Evolutionary conservation across 192 early-diverging fungal genomes (phyloP), one percentile per base, ranked within the genome.

Genomic region (Entomortierella lignicola): DNA sequence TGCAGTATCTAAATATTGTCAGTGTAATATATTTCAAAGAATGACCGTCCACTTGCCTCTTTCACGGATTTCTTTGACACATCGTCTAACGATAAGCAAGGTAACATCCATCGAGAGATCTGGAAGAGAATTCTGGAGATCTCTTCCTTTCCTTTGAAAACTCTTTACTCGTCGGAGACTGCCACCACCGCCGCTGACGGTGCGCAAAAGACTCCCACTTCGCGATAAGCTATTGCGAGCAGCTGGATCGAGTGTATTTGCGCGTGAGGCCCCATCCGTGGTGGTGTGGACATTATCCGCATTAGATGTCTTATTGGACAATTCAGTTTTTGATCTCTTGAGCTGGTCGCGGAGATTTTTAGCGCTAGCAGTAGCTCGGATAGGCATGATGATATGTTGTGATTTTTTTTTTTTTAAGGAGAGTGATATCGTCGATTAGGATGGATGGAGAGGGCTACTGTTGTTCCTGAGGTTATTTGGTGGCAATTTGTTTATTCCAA

Each of bases 21-120:
- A n/a, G n/a, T n/a, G n/a, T n/a, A n/a, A n/a, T n/a, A n/a, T n/a
- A n/a, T n/a, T n/a, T n/a, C n/a, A n/a, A n/a, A n/a, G n/a, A n/a
- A n/a, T n/a, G n/a, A n/a, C n/a, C n/a, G n/a, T n/a, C 20, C 3
- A 61, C 43, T 50, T 70, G 51, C 75, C 75, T 79, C 75, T 21
- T 43, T 79, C 75, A 54, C 75, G 75, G 23, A 79, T 79, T 30
- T 79, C 75, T 60, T 79, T 79, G 32, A 70, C 55, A 52, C 75
- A 79, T 18, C 75, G 75, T 43, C 70, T 79, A 7, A 70, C 68
- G 17, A 79, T 63, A n/a, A 79, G 25, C 18, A 70, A 26, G 8
- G 75, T 70, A 50, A 70, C 60, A 39, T 79, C 75, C 75, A 79
- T 79, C 0, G 75, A 79, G n/a, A 79, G 31, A 41, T 79, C 75